phyloP scores from a whole-genome alignment of 208 protist species.

The Zelonia costaricensis region DNA sequence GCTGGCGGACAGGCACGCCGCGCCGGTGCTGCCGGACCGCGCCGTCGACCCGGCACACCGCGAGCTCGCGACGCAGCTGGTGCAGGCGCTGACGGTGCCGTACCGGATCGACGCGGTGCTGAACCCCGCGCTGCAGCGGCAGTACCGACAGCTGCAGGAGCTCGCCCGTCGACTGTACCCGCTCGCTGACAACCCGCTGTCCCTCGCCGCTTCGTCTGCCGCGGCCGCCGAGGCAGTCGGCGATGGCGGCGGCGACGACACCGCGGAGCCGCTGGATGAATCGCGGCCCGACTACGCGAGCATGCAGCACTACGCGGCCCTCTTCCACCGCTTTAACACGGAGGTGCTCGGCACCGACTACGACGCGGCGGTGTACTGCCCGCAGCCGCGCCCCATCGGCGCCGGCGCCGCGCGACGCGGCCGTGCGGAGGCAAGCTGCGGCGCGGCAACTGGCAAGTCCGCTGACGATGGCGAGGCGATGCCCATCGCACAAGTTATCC shows the following conservation, averaged over 20 bases:
- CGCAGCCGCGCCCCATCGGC: constrained; percentile 6
- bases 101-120: constrained; percentile 62
- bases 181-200: neutral
- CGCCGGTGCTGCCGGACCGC: constrained; percentile 11
- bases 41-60: constrained; percentile 17
- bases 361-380: constrained; percentile 43
- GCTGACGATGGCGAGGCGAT: constrained; percentile 1
- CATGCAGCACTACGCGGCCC: constrained; percentile 33
- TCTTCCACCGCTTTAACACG: constrained; percentile 57
- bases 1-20: neutral
- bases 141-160: constrained; percentile 47
- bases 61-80: constrained; percentile 49
- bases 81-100: constrained; percentile 48
- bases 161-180: constrained; percentile 33
- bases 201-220: neutral
- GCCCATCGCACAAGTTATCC: constrained; percentile 22
- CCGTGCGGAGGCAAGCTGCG: neutral
- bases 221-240: neutral
- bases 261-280: constrained; percentile 20
- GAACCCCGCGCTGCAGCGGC: constrained; percentile 79
- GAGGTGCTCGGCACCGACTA: constrained; percentile 52
- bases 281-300: constrained; percentile 53
- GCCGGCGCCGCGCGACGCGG: constrained; percentile 5
- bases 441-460: neutral
- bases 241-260: neutral